Evolutionary conservation across 2,329 filamentous ascomycete genomes (phyloP), one percentile per base, ranked within the genome.

Genomic region (Tolypocladium inflatum): DNA sequence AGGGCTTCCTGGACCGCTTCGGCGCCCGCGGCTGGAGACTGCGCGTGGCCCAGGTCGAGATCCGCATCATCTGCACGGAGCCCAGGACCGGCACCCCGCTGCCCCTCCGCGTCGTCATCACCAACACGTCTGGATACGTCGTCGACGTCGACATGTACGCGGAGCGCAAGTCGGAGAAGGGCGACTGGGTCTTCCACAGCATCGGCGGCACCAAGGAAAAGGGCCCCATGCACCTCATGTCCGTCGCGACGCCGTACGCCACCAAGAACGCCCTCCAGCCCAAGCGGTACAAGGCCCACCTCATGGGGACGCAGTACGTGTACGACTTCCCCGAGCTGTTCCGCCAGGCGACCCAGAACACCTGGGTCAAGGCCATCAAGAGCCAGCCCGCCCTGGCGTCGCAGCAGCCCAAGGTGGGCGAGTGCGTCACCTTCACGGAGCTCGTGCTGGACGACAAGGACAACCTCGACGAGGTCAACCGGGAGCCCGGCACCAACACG

Each of bases 281-380:
- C 62, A 97, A 97, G 86, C 87, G 94, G 67, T 97, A 99, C 86
- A 97, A 96, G 87, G 94, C 94, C 65, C 94, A 99, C 73, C 80
- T 97, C 62, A 97, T 99, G 92, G 94, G 94, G 63, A 99, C 94
- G 35, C 94, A 99, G 76, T 99, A 97, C 72, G 94, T 97, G 57
- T 99, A 99, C 73, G 94, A 99, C 76, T 99, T 99, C 88, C 94
- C 94, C 37, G 94, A 99, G 81, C 86, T 99, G 54, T 99, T 99
- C 89, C 86, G 94, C 70, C 94, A 97, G 76, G 91, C 94, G 51
- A 91, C 96, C 71, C 91, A 97, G 79, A 97, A 97, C 81, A 89
- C 85, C 76, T 99, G 94, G 94, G 77, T 79, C 69, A 87, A 87
- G 73, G 85, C 86, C 58, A 81, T 89, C 63, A 85, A 86, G 72